Percentiles rank a stretch among this genome's conserved stretches.
Conservation (phyloP, 495 filamentous ascomycete genomes). For the Xylaria venustula region DNA sequence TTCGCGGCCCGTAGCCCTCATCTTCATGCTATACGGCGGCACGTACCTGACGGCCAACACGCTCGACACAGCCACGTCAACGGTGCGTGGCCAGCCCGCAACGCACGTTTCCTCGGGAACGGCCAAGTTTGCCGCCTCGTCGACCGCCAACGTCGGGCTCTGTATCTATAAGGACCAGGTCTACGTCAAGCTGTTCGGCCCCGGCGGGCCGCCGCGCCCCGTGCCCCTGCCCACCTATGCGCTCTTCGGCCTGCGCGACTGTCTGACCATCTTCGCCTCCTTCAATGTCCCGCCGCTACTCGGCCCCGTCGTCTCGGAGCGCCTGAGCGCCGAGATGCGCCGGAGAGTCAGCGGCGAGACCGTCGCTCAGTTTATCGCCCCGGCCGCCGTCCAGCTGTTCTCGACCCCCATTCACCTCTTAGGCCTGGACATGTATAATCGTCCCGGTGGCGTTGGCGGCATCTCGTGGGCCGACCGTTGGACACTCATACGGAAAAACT, state of each 20-base stretch:
- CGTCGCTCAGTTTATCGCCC: conserved; percentile 76
- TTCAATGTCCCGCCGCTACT: conserved; percentile 87
- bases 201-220: conserved; percentile 47
- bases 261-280: conserved; percentile 86
- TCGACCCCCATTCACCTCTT: conserved; percentile 87
- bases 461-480: conserved; percentile 56
- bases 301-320: conserved; percentile 59
- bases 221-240: conserved; percentile 64
- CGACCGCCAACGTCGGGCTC: conserved; percentile 80
- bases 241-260: conserved; percentile 83
- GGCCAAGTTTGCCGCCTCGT: conserved; percentile 80
- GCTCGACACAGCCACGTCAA: conserved; percentile 78
- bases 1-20: conserved; percentile 79
- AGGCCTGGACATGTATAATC: conserved; percentile 87
- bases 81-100: conserved; percentile 54
- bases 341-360: conserved; percentile 46
- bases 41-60: conserved; percentile 90
- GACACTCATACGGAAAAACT: conserved; percentile 68
- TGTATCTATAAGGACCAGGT: conserved; percentile 91
- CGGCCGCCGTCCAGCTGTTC: conserved; percentile 75
- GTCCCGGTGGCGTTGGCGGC: conserved; percentile 47
- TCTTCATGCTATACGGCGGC: conserved; percentile 84
- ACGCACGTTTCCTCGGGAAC: conserved; percentile 66
- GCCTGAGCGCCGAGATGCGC: conserved; percentile 49
- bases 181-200: conserved; percentile 81